Conservation (phyloP, 768 basidiomycete genomes). For the Tulasnella sp. region DNA sequence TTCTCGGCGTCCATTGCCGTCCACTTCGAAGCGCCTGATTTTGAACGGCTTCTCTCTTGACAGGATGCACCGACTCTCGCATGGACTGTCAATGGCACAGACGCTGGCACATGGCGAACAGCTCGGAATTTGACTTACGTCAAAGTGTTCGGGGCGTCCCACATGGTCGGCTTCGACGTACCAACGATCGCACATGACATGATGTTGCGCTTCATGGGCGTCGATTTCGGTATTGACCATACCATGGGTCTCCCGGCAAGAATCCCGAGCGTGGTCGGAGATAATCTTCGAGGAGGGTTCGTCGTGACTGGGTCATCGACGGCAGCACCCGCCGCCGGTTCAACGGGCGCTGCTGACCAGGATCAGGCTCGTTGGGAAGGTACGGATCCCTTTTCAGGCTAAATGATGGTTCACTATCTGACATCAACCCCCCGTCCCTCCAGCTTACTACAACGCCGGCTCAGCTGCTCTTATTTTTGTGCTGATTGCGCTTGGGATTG, state of each 20-base stretch:
- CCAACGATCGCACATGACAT: slow-evolving; percentile 89
- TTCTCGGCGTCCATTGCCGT: slow-evolving; percentile 11
- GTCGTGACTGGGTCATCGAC: slow-evolving; percentile 33
- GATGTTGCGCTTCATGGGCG: slow-evolving; percentile 95
- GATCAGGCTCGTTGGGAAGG: slow-evolving; percentile 88
- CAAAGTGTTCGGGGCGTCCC: slow-evolving; percentile 88
- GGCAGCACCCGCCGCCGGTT: slow-evolving; percentile 28
- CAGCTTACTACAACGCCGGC: slow-evolving; percentile 92
- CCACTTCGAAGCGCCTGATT: not conserved
- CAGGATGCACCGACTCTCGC: slow-evolving; percentile 47
- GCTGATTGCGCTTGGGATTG: slow-evolving; percentile 55
- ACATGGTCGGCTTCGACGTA: slow-evolving; percentile 88
- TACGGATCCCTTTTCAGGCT: slow-evolving; percentile 24
- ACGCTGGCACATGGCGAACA: slow-evolving; percentile 85
- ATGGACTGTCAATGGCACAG: slow-evolving; percentile 61
- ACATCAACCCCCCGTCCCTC: not conserved
- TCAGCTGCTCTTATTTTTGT: slow-evolving; percentile 77
- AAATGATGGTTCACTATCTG: not conserved
- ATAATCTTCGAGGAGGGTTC: slow-evolving; percentile 46
- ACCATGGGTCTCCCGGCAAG: slow-evolving; percentile 69
- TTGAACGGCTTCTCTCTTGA: slow-evolving; percentile 4
- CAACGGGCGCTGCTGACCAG: slow-evolving; percentile 53
- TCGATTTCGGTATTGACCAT: slow-evolving; percentile 56
- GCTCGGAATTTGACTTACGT: slow-evolving; percentile 87
- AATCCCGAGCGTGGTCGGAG: slow-evolving; percentile 73